Evolutionary conservation across 306 rosid species (phyloP), one percentile per base, ranked within the genome.

Genomic region (Glycyrrhiza uralensis): DNA sequence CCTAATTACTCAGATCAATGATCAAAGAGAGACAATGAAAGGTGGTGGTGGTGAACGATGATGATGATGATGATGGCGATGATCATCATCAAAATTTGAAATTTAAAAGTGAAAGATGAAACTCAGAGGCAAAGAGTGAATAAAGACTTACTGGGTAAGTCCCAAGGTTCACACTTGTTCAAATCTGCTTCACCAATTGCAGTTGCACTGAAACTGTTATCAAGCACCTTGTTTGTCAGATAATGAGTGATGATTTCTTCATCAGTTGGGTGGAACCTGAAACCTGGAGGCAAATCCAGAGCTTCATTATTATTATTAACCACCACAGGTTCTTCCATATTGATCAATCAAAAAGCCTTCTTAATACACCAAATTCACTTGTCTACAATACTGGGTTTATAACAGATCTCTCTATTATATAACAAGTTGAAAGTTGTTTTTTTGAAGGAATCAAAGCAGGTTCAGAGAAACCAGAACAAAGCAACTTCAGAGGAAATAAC

Each of bases 91-190:
- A n/a, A n/a, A n/a, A n/a, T n/a, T n/a, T n/a, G n/a, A n/a, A n/a
- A n/a, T n/a, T n/a, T n/a, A n/a, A n/a, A n/a, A n/a, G n/a, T n/a
- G n/a, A n/a, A n/a, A n/a, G n/a, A n/a, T n/a, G n/a, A n/a, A n/a
- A n/a, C n/a, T n/a, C n/a, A n/a, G n/a, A n/a, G n/a, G n/a, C n/a
- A n/a, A n/a, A n/a, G n/a, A n/a, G n/a, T n/a, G n/a, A n/a, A n/a
- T n/a, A n/a, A n/a, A n/a, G n/a, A n/a, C 70, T 63, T 63, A 63
- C 98, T 76, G 2, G 96, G 96, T 33, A 93, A 71, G 78, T 93
- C 96, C 98, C 98, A 93, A 12, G 97, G 97, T 30, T 93, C 98
- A 22, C 83, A 88, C 90, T 86, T 90, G 69, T 90, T 90, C 38
- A 93, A 69, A 79, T 93, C 97, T 24, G 89, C 98, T 76, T 90